Percentiles rank a stretch among this genome's conserved stretches.
phyloP scores from a whole-genome alignment of 441 rosid species.

The Geranium incanum region DNA sequence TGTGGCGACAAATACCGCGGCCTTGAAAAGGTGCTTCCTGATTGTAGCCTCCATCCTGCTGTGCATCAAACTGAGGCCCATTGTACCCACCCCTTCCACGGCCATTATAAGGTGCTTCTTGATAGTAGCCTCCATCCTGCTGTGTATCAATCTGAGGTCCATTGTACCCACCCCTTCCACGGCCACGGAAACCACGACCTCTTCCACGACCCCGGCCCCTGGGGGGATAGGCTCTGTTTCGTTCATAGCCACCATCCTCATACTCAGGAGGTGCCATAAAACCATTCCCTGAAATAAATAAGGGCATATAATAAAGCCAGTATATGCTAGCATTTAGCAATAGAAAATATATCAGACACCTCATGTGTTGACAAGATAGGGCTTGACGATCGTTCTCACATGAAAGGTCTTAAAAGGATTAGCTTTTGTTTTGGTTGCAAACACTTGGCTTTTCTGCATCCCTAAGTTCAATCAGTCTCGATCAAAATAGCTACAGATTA shows the following conservation, averaged over 20 bases:
- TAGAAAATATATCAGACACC: neutral
- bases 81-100: neutral
- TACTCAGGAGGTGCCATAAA: slow-evolving; percentile 41
- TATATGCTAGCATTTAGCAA: neutral
- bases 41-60: neutral
- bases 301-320: neutral
- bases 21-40: slow-evolving; percentile 3
- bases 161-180: slow-evolving; percentile 68
- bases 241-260: slow-evolving; percentile 75
- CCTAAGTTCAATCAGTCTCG: too few species aligned
- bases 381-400: neutral
- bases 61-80: too few species aligned
- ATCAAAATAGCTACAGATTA: too few species aligned
- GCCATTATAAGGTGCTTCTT: slow-evolving; percentile 38
- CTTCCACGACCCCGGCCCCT: slow-evolving; percentile 74
- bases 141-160: slow-evolving; percentile 47
- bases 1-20: slow-evolving; percentile 1
- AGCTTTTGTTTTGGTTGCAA: too few species aligned
- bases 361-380: neutral
- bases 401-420: too few species aligned
- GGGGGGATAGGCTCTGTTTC: slow-evolving; percentile 36
- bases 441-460: too few species aligned
- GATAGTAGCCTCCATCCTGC: slow-evolving; percentile 43
- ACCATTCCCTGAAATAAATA: slow-evolving; percentile 20
- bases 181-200: slow-evolving; percentile 67